A percentile compares a stretch with the other conserved stretches of the same genome.
Evolutionary conservation across 495 filamentous ascomycete genomes (phyloP).

Genomic region (Hapsidospora chrysogenum): DNA sequence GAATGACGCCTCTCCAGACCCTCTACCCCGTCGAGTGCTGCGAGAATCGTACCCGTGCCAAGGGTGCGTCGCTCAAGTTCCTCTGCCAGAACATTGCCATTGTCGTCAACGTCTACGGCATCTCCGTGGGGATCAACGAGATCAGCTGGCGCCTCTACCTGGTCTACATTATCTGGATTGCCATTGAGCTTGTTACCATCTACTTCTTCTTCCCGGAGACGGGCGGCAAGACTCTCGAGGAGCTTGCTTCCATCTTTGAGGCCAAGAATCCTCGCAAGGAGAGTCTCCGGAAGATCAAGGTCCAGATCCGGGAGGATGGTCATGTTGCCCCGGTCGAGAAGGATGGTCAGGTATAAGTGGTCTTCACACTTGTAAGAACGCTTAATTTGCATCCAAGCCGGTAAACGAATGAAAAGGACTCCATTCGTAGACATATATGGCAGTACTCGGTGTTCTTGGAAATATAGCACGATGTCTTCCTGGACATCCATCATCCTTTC

Average conservation of each 20-base stretch:
- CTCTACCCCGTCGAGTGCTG: slow-evolving; percentile 31
- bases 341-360: too few relatives aligned
- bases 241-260: slow-evolving; percentile 50
- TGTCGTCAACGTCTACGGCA: slow-evolving; percentile 6
- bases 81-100: slow-evolving; percentile 14
- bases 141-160: slow-evolving; percentile 13
- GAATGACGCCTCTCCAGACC: slow-evolving; percentile 43
- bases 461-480: too few relatives aligned
- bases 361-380: too few relatives aligned
- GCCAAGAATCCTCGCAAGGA: slow-evolving; percentile 26
- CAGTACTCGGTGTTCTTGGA: too few relatives aligned
- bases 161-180: slow-evolving; percentile 43
- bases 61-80: slow-evolving; percentile 20
- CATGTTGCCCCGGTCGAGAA: too few relatives aligned
- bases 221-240: slow-evolving; percentile 48
- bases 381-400: too few relatives aligned
- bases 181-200: slow-evolving; percentile 40
- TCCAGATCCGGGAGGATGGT: too few relatives aligned
- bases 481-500: too few relatives aligned
- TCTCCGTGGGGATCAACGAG: background rate
- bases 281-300: slow-evolving; percentile 24
- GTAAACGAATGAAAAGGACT: too few relatives aligned
- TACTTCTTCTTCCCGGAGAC: slow-evolving; percentile 58
- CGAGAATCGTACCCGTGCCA: slow-evolving; percentile 21
- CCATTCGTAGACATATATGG: too few relatives aligned